Base-by-base conservation (phyloP, 116 monocot genomes). In the Iris pallida region DNA sequence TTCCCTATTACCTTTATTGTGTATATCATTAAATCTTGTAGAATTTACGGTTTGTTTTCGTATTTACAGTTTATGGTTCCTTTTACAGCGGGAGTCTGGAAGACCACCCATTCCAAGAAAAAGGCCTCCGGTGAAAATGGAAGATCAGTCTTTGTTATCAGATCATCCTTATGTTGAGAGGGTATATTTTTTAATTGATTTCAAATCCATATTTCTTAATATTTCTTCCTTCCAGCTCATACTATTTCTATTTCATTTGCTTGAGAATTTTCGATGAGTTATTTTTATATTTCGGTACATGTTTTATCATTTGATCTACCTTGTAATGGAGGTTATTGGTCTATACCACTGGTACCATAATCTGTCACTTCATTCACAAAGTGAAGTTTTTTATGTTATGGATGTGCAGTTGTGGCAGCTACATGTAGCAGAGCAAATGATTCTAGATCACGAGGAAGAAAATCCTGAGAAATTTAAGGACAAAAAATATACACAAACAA, bases 361-460 rank as follows among this genome's bases (percentile, higher is more conserved):
- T 59, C 7, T 17, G 5, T 1, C 30, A 2, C 19, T 72, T 6
- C 0, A 63, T 20, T 18, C 7, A 53, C 16, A 41, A 45, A 6
- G 18, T 14, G 30, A 47, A 15, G 45, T 54, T 8, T 17, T 49
- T 46, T 69, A 45, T 54, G 55, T 68, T 43, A 63, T 71, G 48
- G 19, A 18, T 66, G 41, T 89, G 69, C 83, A 96, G 96, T 73
- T 96, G 68, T 92, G 96, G 92, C 92, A 87, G 57, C 75, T 87
- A n/a, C 96, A 96, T 81, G 82, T 83, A 69, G 92, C 96, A 55
- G 96, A 96, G 61, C 96, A 96, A 75, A 86, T 96, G 91, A 89
- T 96, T 77, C 73, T 96, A 61, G 96, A 96, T 74, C 82, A 96
- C 30, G 89, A 89, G 81, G 92, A 89, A 17, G 79, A 73, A 70